A percentile compares a stretch with the other conserved stretches of the same genome.
Evolutionary conservation across 306 rosid genomes (phyloP).

Genomic region (Cicer cuneatum): DNA sequence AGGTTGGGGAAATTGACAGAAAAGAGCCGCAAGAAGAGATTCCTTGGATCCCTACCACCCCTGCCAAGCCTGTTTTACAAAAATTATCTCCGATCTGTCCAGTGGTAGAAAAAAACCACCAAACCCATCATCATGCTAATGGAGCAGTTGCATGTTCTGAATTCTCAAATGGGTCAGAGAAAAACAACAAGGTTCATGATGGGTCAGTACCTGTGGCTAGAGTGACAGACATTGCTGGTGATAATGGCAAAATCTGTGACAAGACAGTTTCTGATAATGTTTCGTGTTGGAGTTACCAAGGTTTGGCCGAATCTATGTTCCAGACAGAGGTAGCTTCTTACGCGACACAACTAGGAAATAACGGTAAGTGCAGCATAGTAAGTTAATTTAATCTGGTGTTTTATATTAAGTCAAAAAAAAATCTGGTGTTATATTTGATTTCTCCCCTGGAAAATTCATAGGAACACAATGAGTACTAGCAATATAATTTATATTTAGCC

Average conservation of each 20-base stretch:
- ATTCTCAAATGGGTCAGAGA: conserved; percentile 27
- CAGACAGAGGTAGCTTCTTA: conserved; percentile 7
- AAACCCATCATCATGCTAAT: conserved; percentile 20
- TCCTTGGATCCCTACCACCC: conserved; percentile 50
- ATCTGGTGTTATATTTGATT: neutral
- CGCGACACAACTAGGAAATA: neutral
- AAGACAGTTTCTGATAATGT: neutral
- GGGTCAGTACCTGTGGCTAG: conserved; percentile 19
- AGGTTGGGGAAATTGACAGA: conserved; percentile 39
- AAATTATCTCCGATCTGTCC: conserved; percentile 55
- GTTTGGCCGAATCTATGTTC: conserved; percentile 35
- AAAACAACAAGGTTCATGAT: neutral
- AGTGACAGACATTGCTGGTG: conserved; percentile 14
- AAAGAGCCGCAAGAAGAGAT: conserved; percentile 25
- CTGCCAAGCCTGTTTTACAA: conserved; percentile 39
- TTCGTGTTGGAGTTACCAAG: neutral
- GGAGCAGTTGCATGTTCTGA: conserved; percentile 52
- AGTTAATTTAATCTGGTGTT: conserved; percentile 7
- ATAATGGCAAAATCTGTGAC: conserved; percentile 14
- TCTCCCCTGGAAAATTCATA: neutral
- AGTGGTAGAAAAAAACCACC: conserved; percentile 28
- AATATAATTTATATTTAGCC: neutral
- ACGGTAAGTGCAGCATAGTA: conserved; percentile 39
- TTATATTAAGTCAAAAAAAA: neutral
- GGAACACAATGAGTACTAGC: neutral